Evolutionary conservation across 1,139 yeast species (phyloP).

Genomic region (Suhomyces wounanorum): DNA sequence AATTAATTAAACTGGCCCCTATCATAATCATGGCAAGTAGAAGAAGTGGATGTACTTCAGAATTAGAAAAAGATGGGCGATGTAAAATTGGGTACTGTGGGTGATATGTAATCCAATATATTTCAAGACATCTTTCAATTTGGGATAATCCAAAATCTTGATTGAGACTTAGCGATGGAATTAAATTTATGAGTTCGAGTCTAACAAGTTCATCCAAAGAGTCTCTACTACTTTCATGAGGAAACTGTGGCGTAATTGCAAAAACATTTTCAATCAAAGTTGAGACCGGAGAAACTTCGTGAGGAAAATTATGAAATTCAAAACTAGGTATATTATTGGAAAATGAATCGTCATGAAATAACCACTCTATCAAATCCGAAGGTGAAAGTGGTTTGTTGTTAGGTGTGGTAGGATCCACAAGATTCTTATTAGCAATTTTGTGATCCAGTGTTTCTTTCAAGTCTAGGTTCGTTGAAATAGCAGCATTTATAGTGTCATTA

Average conservation of each 20-base stretch:
- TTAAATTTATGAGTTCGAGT: constrained; percentile 27
- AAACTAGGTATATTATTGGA: constrained; percentile 10
- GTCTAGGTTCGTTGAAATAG: neutral
- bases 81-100: constrained; percentile 64
- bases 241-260: constrained; percentile 33
- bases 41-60: constrained; percentile 51
- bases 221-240: constrained; percentile 29
- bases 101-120: constrained; percentile 60
- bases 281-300: constrained; percentile 26
- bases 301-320: constrained; percentile 20
- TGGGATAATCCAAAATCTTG: constrained; percentile 29
- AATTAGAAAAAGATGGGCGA: constrained; percentile 60
- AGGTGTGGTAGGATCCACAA: constrained; percentile 1
- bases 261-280: constrained; percentile 33
- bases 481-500: neutral
- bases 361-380: constrained; percentile 34
- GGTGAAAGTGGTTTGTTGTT: constrained; percentile 23
- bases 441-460: neutral
- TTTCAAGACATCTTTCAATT: constrained; percentile 29
- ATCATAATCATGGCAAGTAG: constrained; percentile 56
- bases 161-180: constrained; percentile 36
- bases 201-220: constrained; percentile 30
- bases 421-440: neutral
- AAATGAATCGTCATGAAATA: constrained; percentile 28
- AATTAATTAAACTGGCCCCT: constrained; percentile 35